Conservation (phyloP, 73 alveolate species). For the Tetrahymena borealis region DNA sequence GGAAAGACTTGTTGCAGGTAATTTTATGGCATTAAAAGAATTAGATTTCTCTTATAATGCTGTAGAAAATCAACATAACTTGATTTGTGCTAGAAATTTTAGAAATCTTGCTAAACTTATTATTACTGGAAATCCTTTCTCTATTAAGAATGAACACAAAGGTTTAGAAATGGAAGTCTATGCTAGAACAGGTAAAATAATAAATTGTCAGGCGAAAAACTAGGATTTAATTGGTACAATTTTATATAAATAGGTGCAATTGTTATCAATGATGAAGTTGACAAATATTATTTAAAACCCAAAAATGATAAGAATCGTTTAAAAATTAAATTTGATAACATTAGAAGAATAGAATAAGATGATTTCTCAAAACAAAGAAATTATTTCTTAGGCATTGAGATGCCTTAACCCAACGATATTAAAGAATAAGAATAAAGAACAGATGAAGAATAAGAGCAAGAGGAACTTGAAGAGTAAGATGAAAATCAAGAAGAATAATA, state of each 20-base stretch:
- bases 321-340: slow-evolving; percentile 16
- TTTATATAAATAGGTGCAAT: slow-evolving; percentile 3
- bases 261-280: slow-evolving; percentile 31
- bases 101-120: slow-evolving; percentile 12
- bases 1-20: slow-evolving; percentile 27
- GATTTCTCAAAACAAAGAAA: slow-evolving; percentile 6
- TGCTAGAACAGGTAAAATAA: slow-evolving; percentile 26
- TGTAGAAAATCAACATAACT: slow-evolving; percentile 37
- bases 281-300: slow-evolving; percentile 18
- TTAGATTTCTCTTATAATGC: slow-evolving; percentile 37
- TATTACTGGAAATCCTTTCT: slow-evolving; percentile 41
- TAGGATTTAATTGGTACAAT: background rate
- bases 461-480: background rate
- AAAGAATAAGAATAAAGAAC: background rate
- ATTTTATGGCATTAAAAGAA: slow-evolving; percentile 5
- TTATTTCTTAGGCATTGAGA: background rate
- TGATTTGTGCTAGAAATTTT: slow-evolving; percentile 39
- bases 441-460: slow-evolving; percentile 4
- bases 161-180: slow-evolving; percentile 47
- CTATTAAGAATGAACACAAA: slow-evolving; percentile 19
- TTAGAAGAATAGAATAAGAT: slow-evolving; percentile 40
- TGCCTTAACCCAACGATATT: background rate
- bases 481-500: slow-evolving; percentile 2
- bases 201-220: background rate
- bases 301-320: slow-evolving; percentile 18